Evolutionary conservation across 306 rosid species (phyloP), one percentile per base, ranked within the genome.

Genomic region (Citrullus mucosospermus): DNA sequence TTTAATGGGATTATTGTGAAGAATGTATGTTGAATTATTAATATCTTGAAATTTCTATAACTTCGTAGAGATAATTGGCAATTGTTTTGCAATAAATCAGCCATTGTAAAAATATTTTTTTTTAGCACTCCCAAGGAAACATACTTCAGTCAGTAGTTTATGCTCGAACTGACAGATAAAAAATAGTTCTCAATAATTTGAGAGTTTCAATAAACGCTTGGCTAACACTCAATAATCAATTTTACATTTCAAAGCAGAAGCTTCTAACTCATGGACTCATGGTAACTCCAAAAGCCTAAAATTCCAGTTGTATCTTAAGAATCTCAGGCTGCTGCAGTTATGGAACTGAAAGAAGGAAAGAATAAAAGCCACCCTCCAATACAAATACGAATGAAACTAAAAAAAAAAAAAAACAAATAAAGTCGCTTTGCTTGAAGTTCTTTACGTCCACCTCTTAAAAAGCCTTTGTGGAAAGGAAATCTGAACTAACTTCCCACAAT

Each of bases 401-500:
- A 9, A 2, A 15, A 2, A 2, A 63, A 34, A 63, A n/a, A 16
- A 63, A 48, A 44, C 53, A 3, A 9, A 60, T 68, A 76, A 77
- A 18, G 67, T 38, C 10, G 6, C 38, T 56, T 46, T 2, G 20
- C 57, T 53, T 53, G 57, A 50, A 50, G 77, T 72, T 72, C 60
- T 51, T 72, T 72, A 14, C 62, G 48, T 32, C 46, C 60, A 8
- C 17, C 75, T 68, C 75, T 36, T 44, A 8, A 28, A 51, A 53
- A 60, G 3, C 30, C 18, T 68, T 8, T 41, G 6, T 11, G 34
- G 12, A 46, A 48, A 71, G 76, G 39, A 32, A 55, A 38, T 58
- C 80, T 20, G 25, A 50, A 75, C 60, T 48, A 73, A 57, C 79
- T 58, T 36, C 86, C 50, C 48, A 43, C 58, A 50, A 28, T 73